Evolutionary conservation across 139 green algal genomes (phyloP).

Genomic region (Zygnema circumcarinatum): DNA sequence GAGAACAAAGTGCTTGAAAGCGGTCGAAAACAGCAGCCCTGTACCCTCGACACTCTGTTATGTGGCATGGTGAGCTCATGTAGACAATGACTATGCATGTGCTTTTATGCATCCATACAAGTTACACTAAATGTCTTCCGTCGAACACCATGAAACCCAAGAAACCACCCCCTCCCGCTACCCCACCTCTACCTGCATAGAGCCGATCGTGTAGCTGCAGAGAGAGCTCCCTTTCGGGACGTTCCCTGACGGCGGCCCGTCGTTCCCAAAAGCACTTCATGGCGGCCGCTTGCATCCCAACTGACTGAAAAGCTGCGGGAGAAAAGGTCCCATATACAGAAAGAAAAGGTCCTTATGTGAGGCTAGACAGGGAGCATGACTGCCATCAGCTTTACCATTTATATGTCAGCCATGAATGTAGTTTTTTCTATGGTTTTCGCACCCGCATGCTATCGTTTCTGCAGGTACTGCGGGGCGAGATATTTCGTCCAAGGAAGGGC

Average conservation of each 20-base stretch:
- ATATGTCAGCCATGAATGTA: too few species aligned
- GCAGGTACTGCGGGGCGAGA: neutral
- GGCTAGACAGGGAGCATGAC: too few species aligned
- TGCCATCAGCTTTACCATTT: too few species aligned
- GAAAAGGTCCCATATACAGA: neutral
- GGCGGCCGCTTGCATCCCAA: slow-evolving; percentile 42
- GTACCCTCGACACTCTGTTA: too few species aligned
- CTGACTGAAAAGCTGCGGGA: neutral
- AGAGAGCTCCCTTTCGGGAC: slow-evolving; percentile 27
- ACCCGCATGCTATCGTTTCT: slow-evolving; percentile 29
- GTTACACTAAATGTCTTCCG: neutral
- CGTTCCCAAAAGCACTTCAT: slow-evolving; percentile 69
- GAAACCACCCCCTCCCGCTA: too few species aligned
- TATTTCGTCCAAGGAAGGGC: neutral
- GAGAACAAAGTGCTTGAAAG: neutral
- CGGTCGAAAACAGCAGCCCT: neutral
- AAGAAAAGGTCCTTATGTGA: too few species aligned
- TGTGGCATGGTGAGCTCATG: too few species aligned
- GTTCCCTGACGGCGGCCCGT: slow-evolving; percentile 65
- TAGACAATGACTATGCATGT: neutral
- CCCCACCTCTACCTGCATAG: slow-evolving; percentile 67
- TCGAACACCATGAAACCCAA: neutral
- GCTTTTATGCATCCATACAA: neutral
- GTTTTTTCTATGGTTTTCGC: too few species aligned
- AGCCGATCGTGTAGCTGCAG: slow-evolving; percentile 62